A percentile compares a stretch with the other conserved stretches of the same genome.
These are phyloP conservation scores for Tulasnella sp. DNA, from an alignment of 768 basidiomycete species.

Conservation along the genomic window DNA sequence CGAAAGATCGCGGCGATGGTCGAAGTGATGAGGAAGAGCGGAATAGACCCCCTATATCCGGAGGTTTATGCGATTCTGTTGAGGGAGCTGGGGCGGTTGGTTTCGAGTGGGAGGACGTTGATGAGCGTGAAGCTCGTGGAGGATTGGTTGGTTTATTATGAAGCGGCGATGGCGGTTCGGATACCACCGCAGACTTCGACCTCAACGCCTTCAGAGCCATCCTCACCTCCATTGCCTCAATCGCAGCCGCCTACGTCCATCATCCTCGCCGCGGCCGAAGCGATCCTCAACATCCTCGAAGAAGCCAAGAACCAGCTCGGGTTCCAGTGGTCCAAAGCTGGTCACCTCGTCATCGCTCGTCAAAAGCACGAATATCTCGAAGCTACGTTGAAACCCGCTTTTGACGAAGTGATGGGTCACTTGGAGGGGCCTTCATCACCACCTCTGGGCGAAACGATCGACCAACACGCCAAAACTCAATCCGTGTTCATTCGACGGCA, in stretches of 20 bases:
- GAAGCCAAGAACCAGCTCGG: not conserved
- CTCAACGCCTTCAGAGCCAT: not conserved
- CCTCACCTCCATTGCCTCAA: not conserved
- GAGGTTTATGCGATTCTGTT: not conserved
- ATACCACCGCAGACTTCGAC: not conserved
- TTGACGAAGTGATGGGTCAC: constrained; percentile 4
- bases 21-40: constrained; percentile 16
- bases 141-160: not conserved
- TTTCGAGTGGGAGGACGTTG: not conserved
- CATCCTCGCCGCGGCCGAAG: constrained; percentile 7
- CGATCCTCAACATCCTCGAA: not conserved
- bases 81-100: constrained; percentile 5
- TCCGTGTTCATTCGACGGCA: not conserved
- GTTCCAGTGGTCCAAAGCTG: not conserved
- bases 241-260: not conserved
- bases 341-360: not conserved
- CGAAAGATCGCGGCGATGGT: not conserved
- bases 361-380: not conserved
- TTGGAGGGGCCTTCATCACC: not conserved
- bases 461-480: not conserved
- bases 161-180: constrained; percentile 7
- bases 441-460: not conserved
- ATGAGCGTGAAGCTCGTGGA: constrained; percentile 13
- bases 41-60: not conserved
- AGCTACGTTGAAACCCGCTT: not conserved